Conservation (phyloP, 371 early-diverging fungal genomes). For the Cokeromyces recurvatus region DNA sequence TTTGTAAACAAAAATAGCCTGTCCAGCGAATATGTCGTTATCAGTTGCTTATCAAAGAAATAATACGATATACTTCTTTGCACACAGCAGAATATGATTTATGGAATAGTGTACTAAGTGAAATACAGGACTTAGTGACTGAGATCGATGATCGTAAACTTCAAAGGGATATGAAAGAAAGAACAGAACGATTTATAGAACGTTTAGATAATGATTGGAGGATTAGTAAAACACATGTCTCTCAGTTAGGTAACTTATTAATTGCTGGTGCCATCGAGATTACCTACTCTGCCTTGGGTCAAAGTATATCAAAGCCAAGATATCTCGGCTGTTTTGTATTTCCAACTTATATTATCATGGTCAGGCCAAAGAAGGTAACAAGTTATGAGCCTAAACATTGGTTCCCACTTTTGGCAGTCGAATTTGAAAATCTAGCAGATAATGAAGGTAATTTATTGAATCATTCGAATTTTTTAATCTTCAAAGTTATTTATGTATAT, state of each 20-base stretch:
- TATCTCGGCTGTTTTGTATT: conserved; percentile 56
- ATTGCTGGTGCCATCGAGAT: conserved; percentile 42
- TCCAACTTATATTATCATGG: conserved; percentile 46
- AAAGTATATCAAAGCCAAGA: conserved; percentile 31
- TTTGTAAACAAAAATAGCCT: no score
- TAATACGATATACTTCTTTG: conserved; percentile 28
- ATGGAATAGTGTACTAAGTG: conserved; percentile 19
- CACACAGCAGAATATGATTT: conserved; percentile 20
- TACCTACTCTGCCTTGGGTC: conserved; percentile 35
- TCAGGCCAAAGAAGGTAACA: conserved; percentile 48
- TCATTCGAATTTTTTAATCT: neutral
- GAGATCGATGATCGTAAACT: conserved; percentile 33
- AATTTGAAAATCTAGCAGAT: conserved; percentile 39
- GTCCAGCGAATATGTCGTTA: conserved; percentile 49
- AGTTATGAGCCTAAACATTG: conserved; percentile 55
- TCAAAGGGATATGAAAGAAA: conserved; percentile 27
- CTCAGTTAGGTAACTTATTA: conserved; percentile 28
- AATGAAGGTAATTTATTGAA: conserved; percentile 25
- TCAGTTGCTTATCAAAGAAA: conserved; percentile 39
- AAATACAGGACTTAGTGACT: conserved; percentile 31
- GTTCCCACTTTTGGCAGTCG: conserved; percentile 49
- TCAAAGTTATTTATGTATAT: neutral
- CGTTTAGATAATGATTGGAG: conserved; percentile 39
- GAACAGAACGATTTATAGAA: conserved; percentile 34
- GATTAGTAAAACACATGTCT: conserved; percentile 23